Conservation (phyloP, 2,329 filamentous ascomycete genomes). For the Fusarium coffeatum region DNA sequence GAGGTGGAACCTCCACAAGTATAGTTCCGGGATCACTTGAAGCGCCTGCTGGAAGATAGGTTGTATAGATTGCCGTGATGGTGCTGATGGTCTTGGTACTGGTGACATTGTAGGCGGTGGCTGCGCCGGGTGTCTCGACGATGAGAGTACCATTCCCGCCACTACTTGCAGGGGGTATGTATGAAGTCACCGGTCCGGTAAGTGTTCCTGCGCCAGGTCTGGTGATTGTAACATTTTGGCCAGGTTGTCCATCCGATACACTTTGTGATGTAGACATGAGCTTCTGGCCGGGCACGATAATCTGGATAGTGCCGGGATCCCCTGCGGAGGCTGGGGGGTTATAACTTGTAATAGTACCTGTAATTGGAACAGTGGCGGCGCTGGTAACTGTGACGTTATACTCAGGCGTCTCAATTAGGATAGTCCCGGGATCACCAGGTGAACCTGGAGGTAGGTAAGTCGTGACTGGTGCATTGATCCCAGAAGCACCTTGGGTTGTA, state of each 20-base stretch:
- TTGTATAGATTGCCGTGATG: conserved; percentile 28
- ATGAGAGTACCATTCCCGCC: conserved; percentile 29
- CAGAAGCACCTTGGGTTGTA: conserved; percentile 8
- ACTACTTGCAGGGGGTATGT: conserved; percentile 8
- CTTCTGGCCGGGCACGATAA: conserved; percentile 16
- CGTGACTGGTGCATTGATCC: conserved; percentile 14
- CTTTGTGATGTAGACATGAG: not conserved
- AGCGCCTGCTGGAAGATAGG: conserved; percentile 17
- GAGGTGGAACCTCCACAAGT: conserved; percentile 13
- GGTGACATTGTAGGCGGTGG: conserved; percentile 16
- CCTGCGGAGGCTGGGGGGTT: conserved; percentile 15
- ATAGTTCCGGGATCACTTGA: conserved; percentile 27
- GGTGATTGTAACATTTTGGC: conserved; percentile 22
- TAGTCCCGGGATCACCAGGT: conserved; percentile 17
- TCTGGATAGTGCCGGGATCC: conserved; percentile 22
- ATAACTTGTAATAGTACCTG: conserved; percentile 12
- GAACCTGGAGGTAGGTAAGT: conserved; percentile 3
- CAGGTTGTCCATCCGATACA: not conserved
- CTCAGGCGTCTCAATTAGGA: conserved; percentile 19
- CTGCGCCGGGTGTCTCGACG: conserved; percentile 25
- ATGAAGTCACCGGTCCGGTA: conserved; percentile 24
- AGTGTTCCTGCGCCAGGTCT: conserved; percentile 20
- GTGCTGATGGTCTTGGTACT: conserved; percentile 21
- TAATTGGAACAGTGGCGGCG: not conserved
- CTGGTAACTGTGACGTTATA: conserved; percentile 15